A percentile compares a stretch with the other conserved stretches of the same genome.
phyloP scores from a whole-genome alignment of 495 filamentous ascomycete species.

The Ramalina peruviana region DNA sequence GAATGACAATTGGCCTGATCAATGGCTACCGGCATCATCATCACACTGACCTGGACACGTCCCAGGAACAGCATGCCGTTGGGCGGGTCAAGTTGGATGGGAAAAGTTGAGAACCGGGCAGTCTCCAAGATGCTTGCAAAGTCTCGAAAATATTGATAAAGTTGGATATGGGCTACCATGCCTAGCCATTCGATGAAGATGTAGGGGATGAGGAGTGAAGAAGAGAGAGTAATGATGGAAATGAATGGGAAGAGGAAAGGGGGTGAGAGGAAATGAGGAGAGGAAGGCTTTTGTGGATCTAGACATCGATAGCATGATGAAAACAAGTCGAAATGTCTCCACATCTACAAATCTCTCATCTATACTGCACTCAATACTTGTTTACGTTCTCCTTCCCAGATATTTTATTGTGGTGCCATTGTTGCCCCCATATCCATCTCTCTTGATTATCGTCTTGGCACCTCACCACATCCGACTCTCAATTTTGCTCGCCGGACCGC shows the following conservation, averaged over 20 bases:
- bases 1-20: slow-evolving; percentile 5
- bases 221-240: neutral
- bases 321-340: neutral
- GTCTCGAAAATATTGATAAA: slow-evolving; percentile 4
- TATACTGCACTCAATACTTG: too few species aligned
- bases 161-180: slow-evolving; percentile 5
- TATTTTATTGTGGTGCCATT: too few species aligned
- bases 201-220: neutral
- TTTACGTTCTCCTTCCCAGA: too few species aligned
- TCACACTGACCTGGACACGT: neutral
- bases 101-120: slow-evolving; percentile 7
- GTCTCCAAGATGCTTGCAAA: slow-evolving; percentile 4
- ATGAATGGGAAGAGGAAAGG: neutral
- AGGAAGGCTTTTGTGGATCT: too few species aligned
- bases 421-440: neutral
- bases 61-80: slow-evolving; percentile 1
- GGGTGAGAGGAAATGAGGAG: neutral
- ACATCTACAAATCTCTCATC: neutral
- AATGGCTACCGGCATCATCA: slow-evolving; percentile 2
- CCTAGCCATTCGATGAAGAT: slow-evolving; percentile 2
- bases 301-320: too few species aligned
- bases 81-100: slow-evolving; percentile 13
- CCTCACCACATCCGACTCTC: neutral
- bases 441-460: neutral
- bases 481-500: neutral